Evolutionary conservation across 176 grass and related monocot genomes (phyloP).

Genomic region (Bothriochloa decipiens): DNA sequence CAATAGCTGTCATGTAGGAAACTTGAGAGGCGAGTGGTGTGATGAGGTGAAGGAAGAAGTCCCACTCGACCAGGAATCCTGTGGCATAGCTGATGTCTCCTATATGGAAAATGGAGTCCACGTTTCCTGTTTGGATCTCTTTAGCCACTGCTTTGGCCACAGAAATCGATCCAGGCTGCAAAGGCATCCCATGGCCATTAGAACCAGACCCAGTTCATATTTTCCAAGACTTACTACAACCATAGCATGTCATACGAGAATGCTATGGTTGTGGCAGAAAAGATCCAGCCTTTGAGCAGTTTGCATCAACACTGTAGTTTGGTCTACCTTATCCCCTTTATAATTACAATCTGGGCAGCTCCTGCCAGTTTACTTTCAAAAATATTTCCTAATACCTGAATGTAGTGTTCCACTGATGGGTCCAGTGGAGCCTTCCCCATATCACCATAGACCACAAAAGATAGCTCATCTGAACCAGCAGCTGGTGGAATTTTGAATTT

Average conservation of each 20-base stretch:
- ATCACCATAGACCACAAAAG: conserved; percentile 72
- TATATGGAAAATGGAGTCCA: conserved; percentile 86
- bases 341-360: not conserved
- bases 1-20: conserved; percentile 87
- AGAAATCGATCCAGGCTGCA: conserved; percentile 73
- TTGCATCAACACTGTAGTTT: not conserved
- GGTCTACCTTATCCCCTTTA: not conserved
- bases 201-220: not conserved
- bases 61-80: conserved; percentile 84
- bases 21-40: conserved; percentile 68
- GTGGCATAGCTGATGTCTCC: conserved; percentile 93
- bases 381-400: conserved; percentile 52
- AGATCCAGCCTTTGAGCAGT: not conserved
- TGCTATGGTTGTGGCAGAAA: not conserved
- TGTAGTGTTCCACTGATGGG: conserved; percentile 81
- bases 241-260: not conserved
- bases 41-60: conserved; percentile 70
- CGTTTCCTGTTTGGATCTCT: conserved; percentile 47
- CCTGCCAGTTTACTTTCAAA: not conserved
- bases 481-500: conserved; percentile 73
- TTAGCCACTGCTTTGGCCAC: conserved; percentile 56
- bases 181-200: not conserved
- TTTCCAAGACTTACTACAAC: not conserved
- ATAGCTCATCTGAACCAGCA: conserved; percentile 56
- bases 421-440: conserved; percentile 95